Evolutionary conservation across 1,284 basidiomycete species (phyloP), one percentile per base, ranked within the genome.

Genomic region (Exobasidium cylindrosporum): DNA sequence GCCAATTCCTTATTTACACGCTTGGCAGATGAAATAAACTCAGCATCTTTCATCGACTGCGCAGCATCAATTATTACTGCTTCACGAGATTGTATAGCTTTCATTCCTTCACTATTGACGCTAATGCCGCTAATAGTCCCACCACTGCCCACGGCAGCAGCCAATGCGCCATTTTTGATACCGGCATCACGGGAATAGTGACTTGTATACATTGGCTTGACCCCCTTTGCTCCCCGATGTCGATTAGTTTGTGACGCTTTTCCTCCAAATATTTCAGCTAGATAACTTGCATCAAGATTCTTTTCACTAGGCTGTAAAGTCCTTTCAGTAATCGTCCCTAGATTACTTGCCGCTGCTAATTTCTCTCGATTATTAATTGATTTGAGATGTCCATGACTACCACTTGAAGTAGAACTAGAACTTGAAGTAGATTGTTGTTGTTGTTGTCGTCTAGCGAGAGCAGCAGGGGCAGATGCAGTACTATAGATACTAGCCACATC

Each of bases 241-340:
- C 61, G 59, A 44, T 52, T 44, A 26, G 47, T 24, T 6, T 43
- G n/a, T 13, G 30, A 47, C 32, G 54, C 66, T 21, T 58, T 66
- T 21, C 70, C 70, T 47, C 70, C 70, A 62, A 72, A 72, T 62
- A 72, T 71, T 17, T 60, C 67, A 21, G 70, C 70, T 26, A 72
- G 45, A 23, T 72, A 72, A 50, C 64, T 69, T 13, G 70, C 70
- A 47, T 72, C 70, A 29, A 72, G 61, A 26, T 70, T 63, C 29
- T 66, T 67, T 61, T 64, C 35, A 7, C 10, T 10, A 65, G 28
- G 40, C 52, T 4, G 4, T 32, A 28, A 4, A 14, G 5, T 28
- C 26, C 26, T 50, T 28, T 50, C 47, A 23, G 17, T 28, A 28
- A 55, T 55, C 26, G 44, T 46, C 13, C 47, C 26, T 24, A 50